Base-by-base conservation (phyloP, 768 basidiomycete genomes). In the Rhodotorula sphaerocarpa region DNA sequence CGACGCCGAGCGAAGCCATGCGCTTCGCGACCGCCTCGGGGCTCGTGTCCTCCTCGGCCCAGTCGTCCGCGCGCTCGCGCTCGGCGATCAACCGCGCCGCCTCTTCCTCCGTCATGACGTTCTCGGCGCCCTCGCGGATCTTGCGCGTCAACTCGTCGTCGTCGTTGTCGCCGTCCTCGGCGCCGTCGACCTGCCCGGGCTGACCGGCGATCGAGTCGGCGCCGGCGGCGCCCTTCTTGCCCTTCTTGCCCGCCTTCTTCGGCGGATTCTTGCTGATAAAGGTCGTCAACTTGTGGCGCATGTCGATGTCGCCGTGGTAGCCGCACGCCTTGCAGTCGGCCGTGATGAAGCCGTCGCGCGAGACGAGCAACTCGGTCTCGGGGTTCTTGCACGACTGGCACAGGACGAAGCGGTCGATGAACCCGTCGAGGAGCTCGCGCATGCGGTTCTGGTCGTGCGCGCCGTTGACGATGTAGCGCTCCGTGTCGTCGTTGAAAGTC, bases 291-390 rank as follows among this genome's bases (percentile, higher is more conserved):
- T 92, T 95, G 79, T 97, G 93, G 41, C 90, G 82, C 90, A 95
- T 95, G 76, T 97, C 91, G 69, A 97, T 81, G 45, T 80, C 84
- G 51, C 87, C 91, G 70, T 88, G 84, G 73, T 90, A 85, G 56
- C 95, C 95, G 72, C 95, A 99, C 31, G 95, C 95, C 78, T 97
- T 96, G 82, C 95, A 99, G 76, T 99, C 92, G 64, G 92, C 84
- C 69, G 87, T 83, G 74, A 97, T 90, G 69, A 87, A 83, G 71
- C 96, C 95, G 60, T 77, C 79, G 77, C 89, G 92, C 75, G 90
- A 83, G 74, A 99, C 83, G 78, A 90, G 77, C 48, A 96, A 83
- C 73, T 96, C 92, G 36, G 95, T 99, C 78, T 99, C 95, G 16
- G 95, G 95, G 75, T 99, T 99, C 80, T 97, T 96, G 86, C 95